Evolutionary conservation across 805 yeast genomes (phyloP).

Genomic region (Myxozyma neotropica): DNA sequence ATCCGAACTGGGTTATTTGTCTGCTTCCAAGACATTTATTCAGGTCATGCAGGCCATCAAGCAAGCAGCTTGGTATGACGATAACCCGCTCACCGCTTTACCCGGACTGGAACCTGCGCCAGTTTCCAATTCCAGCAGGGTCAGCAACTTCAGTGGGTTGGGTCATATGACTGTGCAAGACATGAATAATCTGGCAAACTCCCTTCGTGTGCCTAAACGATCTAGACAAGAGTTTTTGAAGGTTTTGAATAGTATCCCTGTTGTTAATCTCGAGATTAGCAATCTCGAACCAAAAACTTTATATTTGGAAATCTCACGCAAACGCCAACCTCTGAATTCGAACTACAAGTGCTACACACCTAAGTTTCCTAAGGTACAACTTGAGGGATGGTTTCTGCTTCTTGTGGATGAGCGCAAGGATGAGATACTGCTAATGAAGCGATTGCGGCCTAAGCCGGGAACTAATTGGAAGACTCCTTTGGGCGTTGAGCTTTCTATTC

Average conservation of each 20-base stretch:
- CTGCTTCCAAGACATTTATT: constrained; percentile 63
- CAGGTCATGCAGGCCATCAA: constrained; percentile 81
- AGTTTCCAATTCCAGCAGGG: constrained; percentile 1
- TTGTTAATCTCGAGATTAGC: constrained; percentile 46
- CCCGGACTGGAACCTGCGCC: constrained; percentile 49
- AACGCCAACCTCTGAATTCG: constrained; percentile 46
- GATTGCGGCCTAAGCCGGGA: constrained; percentile 64
- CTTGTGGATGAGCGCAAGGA: constrained; percentile 55
- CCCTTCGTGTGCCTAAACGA: constrained; percentile 16
- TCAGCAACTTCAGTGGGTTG: constrained; percentile 3
- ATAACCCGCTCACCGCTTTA: constrained; percentile 60
- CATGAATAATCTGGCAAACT: constrained; percentile 16
- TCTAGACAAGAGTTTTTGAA: constrained; percentile 13
- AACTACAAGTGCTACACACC: constrained; percentile 76
- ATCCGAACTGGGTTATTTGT: constrained; percentile 74
- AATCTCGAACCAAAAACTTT: constrained; percentile 42
- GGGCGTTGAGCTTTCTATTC: constrained; percentile 26
- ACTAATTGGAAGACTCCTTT: constrained; percentile 21
- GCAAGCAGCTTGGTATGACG: constrained; percentile 86
- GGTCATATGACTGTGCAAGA: constrained; percentile 18
- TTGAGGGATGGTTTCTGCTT: constrained; percentile 87
- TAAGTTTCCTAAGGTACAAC: constrained; percentile 84
- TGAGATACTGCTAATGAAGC: constrained; percentile 66
- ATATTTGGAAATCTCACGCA: constrained; percentile 55
- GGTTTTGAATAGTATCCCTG: constrained; percentile 62